Percentiles rank a stretch among this genome's conserved stretches.
These are phyloP conservation scores for Abrus precatorius DNA, from an alignment of 306 rosid species.

Conservation along the genomic window DNA sequence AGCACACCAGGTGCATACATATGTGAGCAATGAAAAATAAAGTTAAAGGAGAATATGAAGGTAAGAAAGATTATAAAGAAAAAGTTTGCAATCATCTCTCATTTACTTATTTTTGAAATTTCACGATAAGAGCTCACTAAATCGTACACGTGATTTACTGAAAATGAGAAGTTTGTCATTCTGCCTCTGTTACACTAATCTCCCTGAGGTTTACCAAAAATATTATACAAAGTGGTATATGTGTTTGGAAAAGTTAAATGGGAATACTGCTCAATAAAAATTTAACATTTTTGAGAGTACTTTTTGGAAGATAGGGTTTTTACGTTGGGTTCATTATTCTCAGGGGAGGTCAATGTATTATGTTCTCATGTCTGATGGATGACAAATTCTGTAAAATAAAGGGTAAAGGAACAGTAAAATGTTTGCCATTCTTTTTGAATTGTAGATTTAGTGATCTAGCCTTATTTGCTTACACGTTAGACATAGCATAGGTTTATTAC, in stretches of 20 bases:
- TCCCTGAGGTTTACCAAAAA: neutral
- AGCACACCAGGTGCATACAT: neutral
- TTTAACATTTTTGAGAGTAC: neutral
- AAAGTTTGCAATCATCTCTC: neutral
- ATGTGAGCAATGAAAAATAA: constrained; percentile 11
- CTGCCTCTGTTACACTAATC: neutral
- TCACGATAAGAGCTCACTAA: neutral
- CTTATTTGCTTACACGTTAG: neutral
- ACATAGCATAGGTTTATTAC: neutral
- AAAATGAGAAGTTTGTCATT: constrained; percentile 21
- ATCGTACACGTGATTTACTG: neutral
- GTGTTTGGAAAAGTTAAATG: neutral
- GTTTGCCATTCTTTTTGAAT: neutral
- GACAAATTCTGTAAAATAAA: constrained; percentile 26
- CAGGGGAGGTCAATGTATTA: neutral
- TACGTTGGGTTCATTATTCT: neutral
- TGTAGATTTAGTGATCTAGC: neutral
- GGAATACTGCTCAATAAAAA: neutral
- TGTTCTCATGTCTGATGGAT: neutral
- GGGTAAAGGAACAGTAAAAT: neutral
- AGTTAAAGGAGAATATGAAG: neutral
- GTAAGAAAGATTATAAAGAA: neutral
- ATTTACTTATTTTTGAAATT: neutral
- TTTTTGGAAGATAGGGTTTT: constrained; percentile 7
- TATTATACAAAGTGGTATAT: neutral